A percentile compares a stretch with the other conserved stretches of the same genome.
These are phyloP conservation scores for Leccinum solheimii DNA, from an alignment of 1,284 basidiomycete genomes.

Conservation along the genomic window DNA sequence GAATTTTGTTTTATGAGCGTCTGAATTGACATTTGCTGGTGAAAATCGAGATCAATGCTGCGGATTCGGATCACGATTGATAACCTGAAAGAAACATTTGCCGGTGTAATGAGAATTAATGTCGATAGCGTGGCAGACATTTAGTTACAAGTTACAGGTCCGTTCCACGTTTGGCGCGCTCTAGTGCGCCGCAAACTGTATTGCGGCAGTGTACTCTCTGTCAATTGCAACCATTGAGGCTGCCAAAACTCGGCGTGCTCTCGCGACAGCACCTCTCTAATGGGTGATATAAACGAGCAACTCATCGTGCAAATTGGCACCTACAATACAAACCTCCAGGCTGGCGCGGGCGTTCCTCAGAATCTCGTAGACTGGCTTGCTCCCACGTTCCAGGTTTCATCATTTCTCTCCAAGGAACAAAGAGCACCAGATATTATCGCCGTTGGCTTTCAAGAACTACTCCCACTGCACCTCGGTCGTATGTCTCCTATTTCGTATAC, in stretches of 20 bases:
- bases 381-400: conserved; percentile 74
- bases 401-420: conserved; percentile 59
- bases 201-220: background rate
- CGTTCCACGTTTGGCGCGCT: background rate
- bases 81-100: background rate
- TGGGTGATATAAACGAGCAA: conserved; percentile 31
- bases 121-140: background rate
- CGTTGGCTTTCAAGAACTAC: conserved; percentile 87
- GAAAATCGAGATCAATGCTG: background rate
- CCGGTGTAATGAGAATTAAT: background rate
- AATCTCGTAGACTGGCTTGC: conserved; percentile 83
- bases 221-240: background rate
- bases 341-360: conserved; percentile 67
- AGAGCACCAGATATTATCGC: conserved; percentile 80
- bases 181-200: background rate
- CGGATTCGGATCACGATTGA: background rate
- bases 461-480: conserved; percentile 82
- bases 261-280: conserved; percentile 1
- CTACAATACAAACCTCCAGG: conserved; percentile 85
- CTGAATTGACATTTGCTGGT: background rate
- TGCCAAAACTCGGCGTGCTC: background rate
- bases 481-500: conserved; percentile 34
- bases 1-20: background rate
- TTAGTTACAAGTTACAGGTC: too few species aligned
- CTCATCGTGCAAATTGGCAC: conserved; percentile 79